Evolutionary conservation across 192 early-diverging fungal species (phyloP).

Genomic region (Backusella westeae): DNA sequence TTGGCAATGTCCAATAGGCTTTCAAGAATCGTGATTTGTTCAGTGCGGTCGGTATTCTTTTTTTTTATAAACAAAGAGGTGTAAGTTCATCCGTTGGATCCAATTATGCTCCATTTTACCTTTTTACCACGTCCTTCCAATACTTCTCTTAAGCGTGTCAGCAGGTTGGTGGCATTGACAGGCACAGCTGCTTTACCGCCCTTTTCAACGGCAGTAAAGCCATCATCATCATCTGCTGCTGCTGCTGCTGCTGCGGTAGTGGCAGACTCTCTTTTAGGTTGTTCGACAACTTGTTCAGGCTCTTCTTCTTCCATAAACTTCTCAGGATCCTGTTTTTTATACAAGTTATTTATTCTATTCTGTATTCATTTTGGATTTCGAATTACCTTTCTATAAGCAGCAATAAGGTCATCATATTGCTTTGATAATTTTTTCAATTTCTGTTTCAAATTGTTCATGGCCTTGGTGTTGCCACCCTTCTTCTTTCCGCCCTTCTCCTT

Average conservation of each 20-base stretch:
- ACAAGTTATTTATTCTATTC: neutral
- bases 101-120: slow-evolving; percentile 35
- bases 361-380: neutral
- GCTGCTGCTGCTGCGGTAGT: neutral
- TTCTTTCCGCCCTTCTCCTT: slow-evolving; percentile 70
- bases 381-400: slow-evolving; percentile 54
- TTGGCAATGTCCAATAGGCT: slow-evolving; percentile 57
- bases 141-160: slow-evolving; percentile 78
- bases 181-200: slow-evolving; percentile 57
- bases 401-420: slow-evolving; percentile 67
- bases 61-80: neutral
- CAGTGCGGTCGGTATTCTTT: slow-evolving; percentile 82
- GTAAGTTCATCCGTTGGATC: neutral
- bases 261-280: slow-evolving; percentile 39
- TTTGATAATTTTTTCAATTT: slow-evolving; percentile 89
- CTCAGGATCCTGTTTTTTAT: slow-evolving; percentile 34
- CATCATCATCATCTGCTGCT: slow-evolving; percentile 45
- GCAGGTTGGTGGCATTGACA: slow-evolving; percentile 71
- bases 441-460: slow-evolving; percentile 90
- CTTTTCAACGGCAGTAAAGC: slow-evolving; percentile 68
- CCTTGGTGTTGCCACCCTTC: slow-evolving; percentile 77
- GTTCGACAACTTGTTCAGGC: slow-evolving; percentile 49
- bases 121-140: slow-evolving; percentile 89
- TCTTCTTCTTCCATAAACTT: slow-evolving; percentile 30
- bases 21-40: slow-evolving; percentile 67